Percentiles rank a stretch among this genome's conserved stretches.
Conservation (phyloP, 2,329 filamentous ascomycete species). For the Bipolaris zeicola region DNA sequence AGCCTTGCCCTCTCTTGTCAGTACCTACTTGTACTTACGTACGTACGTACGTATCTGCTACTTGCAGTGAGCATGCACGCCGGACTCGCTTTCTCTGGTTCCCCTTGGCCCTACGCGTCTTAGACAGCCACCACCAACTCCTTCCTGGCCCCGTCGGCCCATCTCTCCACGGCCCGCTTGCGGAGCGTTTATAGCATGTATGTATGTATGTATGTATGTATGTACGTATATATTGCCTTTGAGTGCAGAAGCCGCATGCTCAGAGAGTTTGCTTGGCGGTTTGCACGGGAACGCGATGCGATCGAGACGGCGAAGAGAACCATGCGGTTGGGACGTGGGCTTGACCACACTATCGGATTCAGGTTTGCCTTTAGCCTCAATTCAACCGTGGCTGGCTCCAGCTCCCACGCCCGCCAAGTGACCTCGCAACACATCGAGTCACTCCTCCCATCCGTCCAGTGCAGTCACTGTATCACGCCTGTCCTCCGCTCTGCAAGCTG, state of each 20-base stretch:
- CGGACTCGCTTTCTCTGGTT: not conserved
- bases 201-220: too few relatives aligned
- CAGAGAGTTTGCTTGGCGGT: not conserved
- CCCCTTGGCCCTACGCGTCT: not conserved
- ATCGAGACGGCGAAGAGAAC: slow-evolving; percentile 1
- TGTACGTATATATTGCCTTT: too few relatives aligned
- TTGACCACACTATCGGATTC: slow-evolving; percentile 2
- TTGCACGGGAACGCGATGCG: not conserved
- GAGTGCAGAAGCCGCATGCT: not conserved
- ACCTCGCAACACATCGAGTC: slow-evolving; percentile 3
- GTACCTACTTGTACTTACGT: too few relatives aligned
- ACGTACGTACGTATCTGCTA: too few relatives aligned
- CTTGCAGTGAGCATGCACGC: not conserved
- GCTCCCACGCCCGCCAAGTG: not conserved
- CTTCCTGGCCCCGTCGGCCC: too few relatives aligned
- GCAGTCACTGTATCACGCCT: slow-evolving; percentile 3
- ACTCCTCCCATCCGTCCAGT: not conserved
- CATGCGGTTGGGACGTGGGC: slow-evolving; percentile 2
- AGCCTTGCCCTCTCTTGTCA: too few relatives aligned
- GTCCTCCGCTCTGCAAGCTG: not conserved
- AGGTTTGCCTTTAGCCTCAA: slow-evolving; percentile 2
- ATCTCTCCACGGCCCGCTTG: too few relatives aligned
- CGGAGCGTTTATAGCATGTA: too few relatives aligned
- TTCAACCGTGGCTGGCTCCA: slow-evolving; percentile 3
- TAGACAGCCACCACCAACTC: not conserved